Percentiles rank a stretch among this genome's conserved stretches.
Evolutionary conservation across 345 rosid species (phyloP).

Genomic region (Noccaea bulbosa): DNA sequence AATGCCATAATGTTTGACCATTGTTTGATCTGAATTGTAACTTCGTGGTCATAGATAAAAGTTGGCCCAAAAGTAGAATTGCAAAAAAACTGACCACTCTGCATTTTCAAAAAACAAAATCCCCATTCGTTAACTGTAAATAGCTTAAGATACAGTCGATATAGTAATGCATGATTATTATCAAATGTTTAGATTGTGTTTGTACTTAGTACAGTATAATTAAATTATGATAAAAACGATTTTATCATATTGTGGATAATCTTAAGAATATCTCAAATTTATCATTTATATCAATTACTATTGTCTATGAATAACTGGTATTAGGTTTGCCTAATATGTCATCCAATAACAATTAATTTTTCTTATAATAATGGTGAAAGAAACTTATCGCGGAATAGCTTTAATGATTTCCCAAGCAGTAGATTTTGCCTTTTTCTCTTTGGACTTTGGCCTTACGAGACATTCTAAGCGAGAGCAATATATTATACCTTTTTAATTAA

Average conservation of each 20-base stretch:
- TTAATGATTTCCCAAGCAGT: neutral
- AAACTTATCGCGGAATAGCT: slow-evolving; percentile 14
- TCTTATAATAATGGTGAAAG: slow-evolving; percentile 1
- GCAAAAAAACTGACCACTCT: slow-evolving; percentile 21
- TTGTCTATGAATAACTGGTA: slow-evolving; percentile 1
- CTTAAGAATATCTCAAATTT: slow-evolving; percentile 2
- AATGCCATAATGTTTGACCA: slow-evolving; percentile 16
- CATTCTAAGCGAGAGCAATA: slow-evolving; percentile 23
- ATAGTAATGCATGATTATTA: neutral
- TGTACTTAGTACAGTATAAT: too few species aligned
- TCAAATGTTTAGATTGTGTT: neutral
- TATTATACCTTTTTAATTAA: neutral
- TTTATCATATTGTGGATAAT: slow-evolving; percentile 11
- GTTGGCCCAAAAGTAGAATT: slow-evolving; percentile 29
- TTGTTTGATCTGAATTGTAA: neutral
- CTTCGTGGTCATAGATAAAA: slow-evolving; percentile 12
- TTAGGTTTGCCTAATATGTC: slow-evolving; percentile 23
- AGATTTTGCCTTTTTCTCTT: slow-evolving; percentile 21
- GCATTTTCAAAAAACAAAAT: slow-evolving; percentile 1
- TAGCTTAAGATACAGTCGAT: neutral
- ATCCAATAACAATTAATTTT: neutral
- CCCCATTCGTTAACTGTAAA: slow-evolving; percentile 5
- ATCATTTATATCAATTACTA: neutral
- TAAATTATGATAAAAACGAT: too few species aligned
- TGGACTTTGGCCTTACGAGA: slow-evolving; percentile 16